phyloP scores from a whole-genome alignment of 2,329 filamentous ascomycete species.

The Scolecobasidium constrictum region DNA sequence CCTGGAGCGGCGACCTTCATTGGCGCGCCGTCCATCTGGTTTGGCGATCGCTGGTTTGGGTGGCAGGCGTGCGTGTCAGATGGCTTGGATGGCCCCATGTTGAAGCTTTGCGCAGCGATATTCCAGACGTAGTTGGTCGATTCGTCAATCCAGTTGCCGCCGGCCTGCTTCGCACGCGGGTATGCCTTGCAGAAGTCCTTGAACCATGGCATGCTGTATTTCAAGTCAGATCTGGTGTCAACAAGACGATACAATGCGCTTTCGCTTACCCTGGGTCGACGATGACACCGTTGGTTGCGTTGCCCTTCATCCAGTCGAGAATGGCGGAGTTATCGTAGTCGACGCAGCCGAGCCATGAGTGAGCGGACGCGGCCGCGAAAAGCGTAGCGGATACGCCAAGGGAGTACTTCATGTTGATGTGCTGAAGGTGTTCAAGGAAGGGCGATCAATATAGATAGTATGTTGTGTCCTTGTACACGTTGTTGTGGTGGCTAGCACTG shows the following conservation, averaged over 20 bases:
- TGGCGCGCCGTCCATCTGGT: conserved; percentile 12
- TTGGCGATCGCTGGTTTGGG: conserved; percentile 13
- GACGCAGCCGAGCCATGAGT: conserved; percentile 19
- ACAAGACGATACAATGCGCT: neutral
- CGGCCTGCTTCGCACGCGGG: conserved; percentile 17
- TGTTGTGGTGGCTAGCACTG: no score
- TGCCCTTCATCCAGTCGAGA: conserved; percentile 16
- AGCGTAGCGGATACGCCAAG: conserved; percentile 5
- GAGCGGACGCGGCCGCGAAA: conserved; percentile 12
- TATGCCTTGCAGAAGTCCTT: conserved; percentile 16
- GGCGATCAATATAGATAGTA: neutral
- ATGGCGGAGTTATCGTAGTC: conserved; percentile 17
- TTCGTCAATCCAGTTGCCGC: conserved; percentile 17
- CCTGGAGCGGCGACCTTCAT: conserved; percentile 16
- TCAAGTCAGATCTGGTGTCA: neutral
- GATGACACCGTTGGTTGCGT: conserved; percentile 10
- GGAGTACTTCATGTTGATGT: conserved; percentile 9
- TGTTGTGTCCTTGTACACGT: neutral
- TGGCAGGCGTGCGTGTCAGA: conserved; percentile 10
- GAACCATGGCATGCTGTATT: conserved; percentile 14
- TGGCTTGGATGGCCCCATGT: conserved; percentile 8
- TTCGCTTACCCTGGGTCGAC: conserved; percentile 8
- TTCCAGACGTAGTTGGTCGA: conserved; percentile 14
- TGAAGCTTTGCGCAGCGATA: conserved; percentile 11
- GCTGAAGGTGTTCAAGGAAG: neutral